Conservation (phyloP, 2,329 filamentous ascomycete genomes). For the Fusarium sp. region DNA sequence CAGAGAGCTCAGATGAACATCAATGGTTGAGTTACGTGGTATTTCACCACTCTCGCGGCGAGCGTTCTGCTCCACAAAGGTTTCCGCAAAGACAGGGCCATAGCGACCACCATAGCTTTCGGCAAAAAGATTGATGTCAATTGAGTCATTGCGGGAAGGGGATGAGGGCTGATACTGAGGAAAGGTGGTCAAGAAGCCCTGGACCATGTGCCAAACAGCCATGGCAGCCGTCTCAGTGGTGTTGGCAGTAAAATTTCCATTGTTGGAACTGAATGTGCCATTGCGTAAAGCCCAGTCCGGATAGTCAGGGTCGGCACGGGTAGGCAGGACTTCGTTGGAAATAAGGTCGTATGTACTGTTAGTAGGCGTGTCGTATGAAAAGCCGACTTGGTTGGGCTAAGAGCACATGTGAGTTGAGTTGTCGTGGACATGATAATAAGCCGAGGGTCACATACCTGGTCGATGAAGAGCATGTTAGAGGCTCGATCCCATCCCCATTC, state of each 20-base stretch:
- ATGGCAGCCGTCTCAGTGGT: constrained; percentile 69
- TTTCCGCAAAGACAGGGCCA: constrained; percentile 72
- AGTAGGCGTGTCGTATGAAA: constrained; percentile 74
- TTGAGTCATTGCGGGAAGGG: constrained; percentile 55
- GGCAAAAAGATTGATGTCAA: constrained; percentile 75
- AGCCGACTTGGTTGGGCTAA: constrained; percentile 77
- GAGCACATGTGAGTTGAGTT: constrained; percentile 31
- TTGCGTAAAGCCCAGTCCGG: constrained; percentile 62
- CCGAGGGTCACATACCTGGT: constrained; percentile 59
- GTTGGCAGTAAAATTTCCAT: constrained; percentile 63
- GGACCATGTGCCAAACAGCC: constrained; percentile 75
- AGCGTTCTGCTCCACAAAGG: constrained; percentile 73
- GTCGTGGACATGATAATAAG: constrained; percentile 1
- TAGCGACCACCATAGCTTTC: constrained; percentile 81
- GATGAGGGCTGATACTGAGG: constrained; percentile 67
- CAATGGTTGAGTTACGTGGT: constrained; percentile 64
- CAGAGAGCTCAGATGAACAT: constrained; percentile 72
- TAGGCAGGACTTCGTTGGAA: constrained; percentile 54
- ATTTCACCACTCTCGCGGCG: constrained; percentile 64
- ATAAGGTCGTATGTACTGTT: constrained; percentile 70
- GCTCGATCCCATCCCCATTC: constrained; percentile 75
- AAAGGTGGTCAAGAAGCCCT: constrained; percentile 70
- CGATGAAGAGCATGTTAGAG: constrained; percentile 69
- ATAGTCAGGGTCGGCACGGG: constrained; percentile 37
- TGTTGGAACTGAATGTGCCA: constrained; percentile 74